Conservation (phyloP, 345 rosid species). For the Gynandropsis gynandra region DNA sequence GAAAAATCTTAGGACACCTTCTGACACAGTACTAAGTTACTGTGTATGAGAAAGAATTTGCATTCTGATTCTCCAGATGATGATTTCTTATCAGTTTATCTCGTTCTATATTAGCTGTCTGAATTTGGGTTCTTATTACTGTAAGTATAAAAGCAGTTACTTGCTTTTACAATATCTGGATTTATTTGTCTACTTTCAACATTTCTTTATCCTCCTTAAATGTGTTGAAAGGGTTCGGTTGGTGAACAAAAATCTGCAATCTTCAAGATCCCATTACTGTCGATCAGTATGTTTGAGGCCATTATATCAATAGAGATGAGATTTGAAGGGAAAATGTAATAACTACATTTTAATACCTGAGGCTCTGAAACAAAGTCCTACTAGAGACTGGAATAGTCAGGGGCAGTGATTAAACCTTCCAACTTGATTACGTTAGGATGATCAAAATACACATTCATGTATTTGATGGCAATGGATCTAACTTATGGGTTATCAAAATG, state of each 20-base stretch:
- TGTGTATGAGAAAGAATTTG: constrained; percentile 41
- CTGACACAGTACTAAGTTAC: constrained; percentile 32
- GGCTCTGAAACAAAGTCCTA: constrained; percentile 78
- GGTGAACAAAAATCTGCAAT: constrained; percentile 96
- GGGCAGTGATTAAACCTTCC: constrained; percentile 87
- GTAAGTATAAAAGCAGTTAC: too few relatives aligned
- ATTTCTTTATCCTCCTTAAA: constrained; percentile 22
- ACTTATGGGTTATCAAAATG: too few relatives aligned
- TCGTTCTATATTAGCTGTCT: background rate
- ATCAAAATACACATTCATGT: too few relatives aligned
- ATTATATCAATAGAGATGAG: constrained; percentile 47
- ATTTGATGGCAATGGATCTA: too few relatives aligned
- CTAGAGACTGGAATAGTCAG: constrained; percentile 63
- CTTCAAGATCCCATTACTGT: constrained; percentile 73
- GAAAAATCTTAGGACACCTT: constrained; percentile 48
- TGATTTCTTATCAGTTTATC: too few relatives aligned
- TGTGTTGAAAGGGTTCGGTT: constrained; percentile 44
- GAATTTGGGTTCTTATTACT: background rate
- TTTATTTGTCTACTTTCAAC: too few relatives aligned
- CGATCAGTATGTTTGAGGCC: constrained; percentile 92
- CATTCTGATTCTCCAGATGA: constrained; percentile 28
- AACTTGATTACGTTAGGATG: constrained; percentile 88
- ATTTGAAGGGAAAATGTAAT: background rate
- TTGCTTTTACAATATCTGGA: too few relatives aligned
- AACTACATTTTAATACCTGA: constrained; percentile 47